Percentiles rank a stretch among this genome's conserved stretches.
Conservation (phyloP, 768 basidiomycete genomes). For the Mrakia hoshinonis region DNA sequence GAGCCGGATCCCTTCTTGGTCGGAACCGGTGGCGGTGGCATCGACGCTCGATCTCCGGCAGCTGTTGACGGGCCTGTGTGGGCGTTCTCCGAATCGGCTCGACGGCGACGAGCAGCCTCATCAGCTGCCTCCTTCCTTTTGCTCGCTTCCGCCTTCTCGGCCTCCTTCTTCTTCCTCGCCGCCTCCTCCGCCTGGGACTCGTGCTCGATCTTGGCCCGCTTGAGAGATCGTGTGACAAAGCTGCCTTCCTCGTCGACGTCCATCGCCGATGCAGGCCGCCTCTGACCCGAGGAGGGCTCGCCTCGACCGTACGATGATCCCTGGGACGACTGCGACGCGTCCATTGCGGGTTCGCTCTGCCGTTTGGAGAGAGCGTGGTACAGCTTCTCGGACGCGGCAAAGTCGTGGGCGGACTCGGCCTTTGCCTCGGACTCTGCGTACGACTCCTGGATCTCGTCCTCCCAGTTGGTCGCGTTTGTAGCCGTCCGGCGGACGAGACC, state of each 20-base stretch:
- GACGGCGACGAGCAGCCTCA: neutral
- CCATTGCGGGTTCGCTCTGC: neutral
- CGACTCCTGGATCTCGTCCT: neutral
- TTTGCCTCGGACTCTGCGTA: neutral
- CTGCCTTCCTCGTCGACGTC: neutral
- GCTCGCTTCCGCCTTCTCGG: neutral
- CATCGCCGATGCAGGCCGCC: neutral
- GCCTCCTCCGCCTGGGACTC: neutral
- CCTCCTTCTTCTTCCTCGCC: neutral
- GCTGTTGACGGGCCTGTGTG: neutral
- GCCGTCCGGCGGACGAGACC: neutral
- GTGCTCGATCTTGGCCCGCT: neutral
- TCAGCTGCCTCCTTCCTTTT: neutral
- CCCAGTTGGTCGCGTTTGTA: neutral
- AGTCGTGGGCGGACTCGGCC: neutral
- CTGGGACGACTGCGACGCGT: neutral
- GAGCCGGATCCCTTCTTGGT: neutral
- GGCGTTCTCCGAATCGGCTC: neutral
- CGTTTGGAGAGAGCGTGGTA: neutral
- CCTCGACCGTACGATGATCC: neutral
- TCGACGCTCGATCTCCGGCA: neutral
- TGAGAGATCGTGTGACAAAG: conserved; percentile 4
- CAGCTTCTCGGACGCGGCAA: neutral
- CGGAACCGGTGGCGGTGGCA: conserved; percentile 10
- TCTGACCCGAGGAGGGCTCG: neutral